These are phyloP conservation scores for Hypoxylon sp. DNA, from an alignment of 2,329 filamentous ascomycete genomes.

Conservation along the genomic window DNA sequence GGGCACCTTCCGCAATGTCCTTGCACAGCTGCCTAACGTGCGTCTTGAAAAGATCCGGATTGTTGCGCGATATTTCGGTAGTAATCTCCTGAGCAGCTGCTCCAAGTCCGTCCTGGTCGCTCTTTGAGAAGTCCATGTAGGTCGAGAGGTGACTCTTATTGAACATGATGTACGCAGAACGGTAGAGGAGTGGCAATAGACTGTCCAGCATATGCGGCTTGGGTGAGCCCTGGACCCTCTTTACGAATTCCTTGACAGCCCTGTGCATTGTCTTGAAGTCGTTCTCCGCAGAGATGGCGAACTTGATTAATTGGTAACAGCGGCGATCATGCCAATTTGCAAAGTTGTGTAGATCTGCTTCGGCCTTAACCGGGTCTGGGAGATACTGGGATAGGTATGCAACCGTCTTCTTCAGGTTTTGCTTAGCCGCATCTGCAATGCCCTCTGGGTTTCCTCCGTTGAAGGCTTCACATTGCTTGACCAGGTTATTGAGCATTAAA, in stretches of 20 bases:
- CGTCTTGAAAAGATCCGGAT: constrained; percentile 90
- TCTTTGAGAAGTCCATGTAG: constrained; percentile 88
- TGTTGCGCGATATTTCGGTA: constrained; percentile 89
- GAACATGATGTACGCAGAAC: constrained; percentile 85
- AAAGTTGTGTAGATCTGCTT: constrained; percentile 86
- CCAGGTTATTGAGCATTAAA: constrained; percentile 78
- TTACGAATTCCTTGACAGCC: constrained; percentile 89
- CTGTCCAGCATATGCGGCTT: constrained; percentile 79
- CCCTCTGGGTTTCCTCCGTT: constrained; percentile 86
- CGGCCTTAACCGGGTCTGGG: constrained; percentile 78
- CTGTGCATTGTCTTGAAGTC: constrained; percentile 93
- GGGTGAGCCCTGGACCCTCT: constrained; percentile 78
- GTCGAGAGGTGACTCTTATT: constrained; percentile 93
- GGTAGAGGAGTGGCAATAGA: constrained; percentile 83
- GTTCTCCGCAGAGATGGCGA: constrained; percentile 83
- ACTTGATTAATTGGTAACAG: constrained; percentile 88
- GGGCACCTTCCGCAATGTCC: constrained; percentile 83
- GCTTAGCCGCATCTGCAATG: constrained; percentile 76
- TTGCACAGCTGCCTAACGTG: constrained; percentile 93
- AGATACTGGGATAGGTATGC: constrained; percentile 79
- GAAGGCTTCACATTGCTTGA: constrained; percentile 87
- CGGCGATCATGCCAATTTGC: constrained; percentile 91
- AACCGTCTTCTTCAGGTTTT: constrained; percentile 77
- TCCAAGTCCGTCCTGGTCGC: constrained; percentile 82
- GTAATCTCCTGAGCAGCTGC: constrained; percentile 87